phyloP scores from a whole-genome alignment of 768 basidiomycete genomes.

The Saitozyma podzolica region DNA sequence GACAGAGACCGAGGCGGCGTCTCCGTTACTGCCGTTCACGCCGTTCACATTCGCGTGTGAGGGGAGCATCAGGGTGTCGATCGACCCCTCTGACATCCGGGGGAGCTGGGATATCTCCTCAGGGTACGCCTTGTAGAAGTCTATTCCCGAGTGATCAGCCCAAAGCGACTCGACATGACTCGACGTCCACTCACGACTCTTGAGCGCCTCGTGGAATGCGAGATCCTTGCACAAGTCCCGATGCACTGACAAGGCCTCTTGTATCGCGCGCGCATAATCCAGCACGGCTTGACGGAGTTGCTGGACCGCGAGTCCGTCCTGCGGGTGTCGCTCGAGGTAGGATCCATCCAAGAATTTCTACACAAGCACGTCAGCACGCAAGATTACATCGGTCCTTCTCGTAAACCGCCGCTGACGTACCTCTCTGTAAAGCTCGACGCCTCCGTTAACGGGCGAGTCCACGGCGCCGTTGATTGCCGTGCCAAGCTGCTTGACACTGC shows the following conservation, averaged over 20 bases:
- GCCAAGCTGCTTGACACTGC: conserved; percentile 69
- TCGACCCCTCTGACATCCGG: conserved; percentile 1
- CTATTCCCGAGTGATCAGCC: conserved; percentile 14
- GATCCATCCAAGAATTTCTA: conserved; percentile 68
- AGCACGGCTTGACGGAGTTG: conserved; percentile 67
- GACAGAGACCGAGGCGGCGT: conserved; percentile 5
- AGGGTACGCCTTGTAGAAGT: conserved; percentile 36
- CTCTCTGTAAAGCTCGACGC: conserved; percentile 73
- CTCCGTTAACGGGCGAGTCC: conserved; percentile 75
- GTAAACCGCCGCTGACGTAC: conserved; percentile 15
- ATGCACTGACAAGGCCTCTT: conserved; percentile 80
- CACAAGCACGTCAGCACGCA: neutral
- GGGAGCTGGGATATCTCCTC: conserved; percentile 33
- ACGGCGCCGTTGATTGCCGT: conserved; percentile 85
- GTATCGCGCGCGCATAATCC: conserved; percentile 70
- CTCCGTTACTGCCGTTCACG: neutral
- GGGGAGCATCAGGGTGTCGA: neutral
- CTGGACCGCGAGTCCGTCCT: conserved; percentile 69
- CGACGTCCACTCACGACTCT: conserved; percentile 53
- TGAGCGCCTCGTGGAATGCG: conserved; percentile 87
- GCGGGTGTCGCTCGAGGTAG: conserved; percentile 68
- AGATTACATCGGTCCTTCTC: conserved; percentile 1
- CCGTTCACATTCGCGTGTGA: too few species aligned
- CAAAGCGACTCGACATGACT: neutral
- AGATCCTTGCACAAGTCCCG: conserved; percentile 82